Base-by-base conservation (phyloP, 495 filamentous ascomycete genomes). In the Friedmanniomyces endolithicus region DNA sequence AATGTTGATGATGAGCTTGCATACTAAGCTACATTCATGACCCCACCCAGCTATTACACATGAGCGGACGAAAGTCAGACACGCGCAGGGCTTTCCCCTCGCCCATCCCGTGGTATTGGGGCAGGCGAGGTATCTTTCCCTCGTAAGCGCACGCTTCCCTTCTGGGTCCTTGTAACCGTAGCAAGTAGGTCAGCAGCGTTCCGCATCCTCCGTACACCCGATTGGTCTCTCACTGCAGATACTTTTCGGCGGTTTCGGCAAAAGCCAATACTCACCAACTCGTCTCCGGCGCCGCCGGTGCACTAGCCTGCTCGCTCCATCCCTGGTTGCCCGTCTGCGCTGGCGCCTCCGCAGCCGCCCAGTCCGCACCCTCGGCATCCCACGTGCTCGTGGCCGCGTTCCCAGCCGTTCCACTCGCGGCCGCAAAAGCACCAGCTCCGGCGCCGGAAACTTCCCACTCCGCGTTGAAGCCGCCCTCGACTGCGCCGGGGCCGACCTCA, bases 71-170 rank as follows among this genome's bases (percentile, higher is more conserved):
- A 41, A 41, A 14, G 17, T 41, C 37, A 41, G 37, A 50, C 54
- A 51, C 12, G 79, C 80, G 88, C 88, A 94, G 87, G 88, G 88
- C 88, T 86, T 95, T 95, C 88, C 86, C 87, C 84, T 79, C 68
- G 27, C 27, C 27, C 70, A 6, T 3, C 49, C 12, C 41, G 12
- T 16, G 2, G 22, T 11, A 41, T 6, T 33, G 24, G 27, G 44
- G 73, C 76, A 59, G 59, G 58, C 62, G 64, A 71, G 75, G 80
- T 92, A 87, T 95, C 88, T 95, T 95, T 95, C 88, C 88, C 87
- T 95, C 88, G 84, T 95, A 75, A 92, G 87, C 79, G 80, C 81
- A 72, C 71, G 22, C 24, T 56, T 9, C 17, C 19, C 35, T 24
- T 57, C 49, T 29, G 37, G 44, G 41, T 48, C 48, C 48, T 34